A percentile compares a stretch with the other conserved stretches of the same genome.
Conservation (phyloP, 1,139 yeast genomes). For the Zhuliangozyma parablackwelliae region DNA sequence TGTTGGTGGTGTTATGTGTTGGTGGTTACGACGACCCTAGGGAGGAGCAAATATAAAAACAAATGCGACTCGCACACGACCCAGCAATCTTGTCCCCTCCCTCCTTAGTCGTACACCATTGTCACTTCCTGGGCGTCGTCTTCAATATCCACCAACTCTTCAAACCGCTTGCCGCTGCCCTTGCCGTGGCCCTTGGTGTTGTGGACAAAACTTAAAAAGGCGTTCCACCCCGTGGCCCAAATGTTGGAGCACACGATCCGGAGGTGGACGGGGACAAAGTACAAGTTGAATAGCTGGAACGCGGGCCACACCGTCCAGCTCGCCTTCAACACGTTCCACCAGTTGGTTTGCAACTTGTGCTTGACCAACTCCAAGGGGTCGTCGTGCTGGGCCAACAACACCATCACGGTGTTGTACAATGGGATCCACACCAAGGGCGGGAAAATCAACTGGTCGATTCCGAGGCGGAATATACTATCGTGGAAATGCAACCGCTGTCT, state of each 20-base stretch:
- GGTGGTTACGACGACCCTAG: too few relatives aligned
- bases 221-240: conserved; percentile 45
- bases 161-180: conserved; percentile 32
- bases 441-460: conserved; percentile 33
- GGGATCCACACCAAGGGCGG: conserved; percentile 43
- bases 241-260: conserved; percentile 36
- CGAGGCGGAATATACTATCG: conserved; percentile 34
- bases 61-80: too few relatives aligned
- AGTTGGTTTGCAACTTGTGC: conserved; percentile 33
- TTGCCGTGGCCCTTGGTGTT: conserved; percentile 44
- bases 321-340: conserved; percentile 42
- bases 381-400: conserved; percentile 32
- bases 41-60: too few relatives aligned
- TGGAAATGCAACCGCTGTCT: conserved; percentile 18
- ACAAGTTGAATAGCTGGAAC: conserved; percentile 36
- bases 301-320: conserved; percentile 46
- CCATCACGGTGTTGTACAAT: conserved; percentile 40
- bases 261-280: conserved; percentile 38
- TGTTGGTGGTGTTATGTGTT: too few relatives aligned
- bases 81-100: too few relatives aligned
- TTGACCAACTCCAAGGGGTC: conserved; percentile 31
- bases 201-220: conserved; percentile 41
- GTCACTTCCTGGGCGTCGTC: conserved; percentile 25
- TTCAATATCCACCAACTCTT: conserved; percentile 40
- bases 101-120: conserved; percentile 24